Percentiles rank a stretch among this genome's conserved stretches.
Evolutionary conservation across 2,329 filamentous ascomycete species (phyloP).

Genomic region (Chaetomium strumarium): DNA sequence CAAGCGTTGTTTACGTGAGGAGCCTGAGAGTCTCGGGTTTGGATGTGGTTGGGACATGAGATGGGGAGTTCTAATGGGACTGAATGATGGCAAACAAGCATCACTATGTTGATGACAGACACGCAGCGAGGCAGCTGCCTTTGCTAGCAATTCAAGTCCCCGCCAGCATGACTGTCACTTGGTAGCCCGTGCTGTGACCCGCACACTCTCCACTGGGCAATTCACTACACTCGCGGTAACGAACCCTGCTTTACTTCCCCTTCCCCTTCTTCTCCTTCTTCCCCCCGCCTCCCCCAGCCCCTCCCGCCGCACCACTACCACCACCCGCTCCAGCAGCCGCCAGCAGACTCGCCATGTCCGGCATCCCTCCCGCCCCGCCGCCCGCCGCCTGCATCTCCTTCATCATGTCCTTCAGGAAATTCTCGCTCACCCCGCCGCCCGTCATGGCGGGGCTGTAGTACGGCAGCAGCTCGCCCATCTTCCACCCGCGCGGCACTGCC

Average conservation of each 20-base stretch:
- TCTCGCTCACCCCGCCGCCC: conserved; percentile 89
- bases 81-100: too few relatives aligned
- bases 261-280: conserved; percentile 28
- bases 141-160: too few relatives aligned
- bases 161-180: too few relatives aligned
- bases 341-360: conserved; percentile 29
- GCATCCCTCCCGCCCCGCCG: conserved; percentile 44
- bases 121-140: too few relatives aligned
- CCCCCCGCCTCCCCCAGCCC: conserved; percentile 26
- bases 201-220: not conserved
- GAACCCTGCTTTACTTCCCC: conserved; percentile 15
- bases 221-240: not conserved
- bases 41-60: too few relatives aligned
- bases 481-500: conserved; percentile 81
- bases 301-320: conserved; percentile 30
- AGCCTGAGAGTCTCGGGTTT: too few relatives aligned
- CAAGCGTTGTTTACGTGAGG: too few relatives aligned
- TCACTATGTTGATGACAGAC: too few relatives aligned
- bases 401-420: conserved; percentile 96
- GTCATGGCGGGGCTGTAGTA: conserved; percentile 85
- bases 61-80: too few relatives aligned
- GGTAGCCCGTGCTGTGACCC: too few relatives aligned
- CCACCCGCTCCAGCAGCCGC: conserved; percentile 19
- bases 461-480: conserved; percentile 76
- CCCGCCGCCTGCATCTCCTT: conserved; percentile 60